A percentile compares a stretch with the other conserved stretches of the same genome.
phyloP scores from a whole-genome alignment of 169 alveolate species.

The Cyclospora cayetanensis region DNA sequence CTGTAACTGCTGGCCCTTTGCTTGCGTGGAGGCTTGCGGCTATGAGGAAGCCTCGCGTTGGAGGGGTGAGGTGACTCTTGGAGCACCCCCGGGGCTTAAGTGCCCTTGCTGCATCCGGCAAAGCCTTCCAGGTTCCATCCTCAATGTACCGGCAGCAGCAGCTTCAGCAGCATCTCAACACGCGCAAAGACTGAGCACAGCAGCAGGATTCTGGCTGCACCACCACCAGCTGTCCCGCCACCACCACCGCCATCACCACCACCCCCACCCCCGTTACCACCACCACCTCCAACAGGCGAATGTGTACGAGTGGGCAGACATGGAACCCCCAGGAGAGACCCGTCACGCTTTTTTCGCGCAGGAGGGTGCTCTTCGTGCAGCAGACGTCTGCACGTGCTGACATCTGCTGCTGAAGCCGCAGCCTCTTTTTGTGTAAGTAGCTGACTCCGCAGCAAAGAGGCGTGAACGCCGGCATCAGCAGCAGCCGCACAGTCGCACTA shows the following conservation, averaged over 20 bases:
- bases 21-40: conserved; percentile 25
- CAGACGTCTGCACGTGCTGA: no score
- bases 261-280: no score
- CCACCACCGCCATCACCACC: no score
- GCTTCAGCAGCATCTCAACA: conserved; percentile 25
- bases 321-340: no score
- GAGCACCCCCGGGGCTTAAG: conserved; percentile 3
- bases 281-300: no score
- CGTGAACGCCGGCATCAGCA: not conserved
- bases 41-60: conserved; percentile 16
- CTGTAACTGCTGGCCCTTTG: conserved; percentile 45
- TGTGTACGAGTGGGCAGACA: no score
- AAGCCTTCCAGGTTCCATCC: not conserved
- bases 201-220: not conserved
- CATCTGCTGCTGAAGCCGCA: no score
- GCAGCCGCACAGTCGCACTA: no score
- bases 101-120: conserved; percentile 49
- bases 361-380: no score
- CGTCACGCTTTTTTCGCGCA: no score
- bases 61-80: not conserved
- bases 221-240: conserved; percentile 33
- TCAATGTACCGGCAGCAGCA: not conserved
- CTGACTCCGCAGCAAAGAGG: no score
- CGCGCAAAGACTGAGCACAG: not conserved
- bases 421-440: no score